A percentile compares a stretch with the other conserved stretches of the same genome.
phyloP scores from a whole-genome alignment of 345 rosid species.

The Salix viminalis region DNA sequence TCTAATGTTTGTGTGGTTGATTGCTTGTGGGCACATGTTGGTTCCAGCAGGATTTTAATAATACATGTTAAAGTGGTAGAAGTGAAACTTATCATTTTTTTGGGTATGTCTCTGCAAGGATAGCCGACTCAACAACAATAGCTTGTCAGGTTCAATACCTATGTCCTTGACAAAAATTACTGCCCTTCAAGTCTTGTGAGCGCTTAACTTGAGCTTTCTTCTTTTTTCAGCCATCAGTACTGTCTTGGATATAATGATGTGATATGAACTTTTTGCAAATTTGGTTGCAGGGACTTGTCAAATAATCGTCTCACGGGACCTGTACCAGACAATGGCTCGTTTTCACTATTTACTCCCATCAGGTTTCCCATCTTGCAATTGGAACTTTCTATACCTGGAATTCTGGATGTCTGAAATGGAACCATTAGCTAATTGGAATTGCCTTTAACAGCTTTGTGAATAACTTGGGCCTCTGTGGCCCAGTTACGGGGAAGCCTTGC shows the following conservation, averaged over 20 bases:
- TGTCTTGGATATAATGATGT: neutral
- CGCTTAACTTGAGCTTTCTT: slow-evolving; percentile 5
- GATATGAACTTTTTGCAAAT: neutral
- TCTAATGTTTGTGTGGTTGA: neutral
- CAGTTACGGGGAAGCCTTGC: slow-evolving; percentile 92
- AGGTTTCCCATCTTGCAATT: slow-evolving; percentile 20
- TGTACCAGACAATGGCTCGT: slow-evolving; percentile 34
- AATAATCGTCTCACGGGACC: slow-evolving; percentile 37
- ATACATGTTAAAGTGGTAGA: neutral
- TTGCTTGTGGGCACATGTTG: neutral
- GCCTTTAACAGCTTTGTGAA: slow-evolving; percentile 63
- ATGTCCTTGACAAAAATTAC: slow-evolving; percentile 32
- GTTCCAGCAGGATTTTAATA: neutral
- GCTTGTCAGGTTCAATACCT: slow-evolving; percentile 34
- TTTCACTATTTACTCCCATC: slow-evolving; percentile 31
- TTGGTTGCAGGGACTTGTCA: slow-evolving; percentile 34
- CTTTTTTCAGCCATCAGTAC: neutral
- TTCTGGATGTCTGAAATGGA: neutral
- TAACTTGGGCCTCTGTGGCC: slow-evolving; percentile 90
- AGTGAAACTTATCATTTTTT: slow-evolving; percentile 1
- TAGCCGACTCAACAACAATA: slow-evolving; percentile 47
- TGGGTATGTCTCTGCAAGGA: slow-evolving; percentile 22
- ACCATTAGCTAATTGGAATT: slow-evolving; percentile 1
- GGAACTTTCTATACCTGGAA: neutral
- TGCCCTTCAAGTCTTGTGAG: slow-evolving; percentile 37